Evolutionary conservation across 495 filamentous ascomycete genomes (phyloP).

Genomic region (Neurospora sp.): DNA sequence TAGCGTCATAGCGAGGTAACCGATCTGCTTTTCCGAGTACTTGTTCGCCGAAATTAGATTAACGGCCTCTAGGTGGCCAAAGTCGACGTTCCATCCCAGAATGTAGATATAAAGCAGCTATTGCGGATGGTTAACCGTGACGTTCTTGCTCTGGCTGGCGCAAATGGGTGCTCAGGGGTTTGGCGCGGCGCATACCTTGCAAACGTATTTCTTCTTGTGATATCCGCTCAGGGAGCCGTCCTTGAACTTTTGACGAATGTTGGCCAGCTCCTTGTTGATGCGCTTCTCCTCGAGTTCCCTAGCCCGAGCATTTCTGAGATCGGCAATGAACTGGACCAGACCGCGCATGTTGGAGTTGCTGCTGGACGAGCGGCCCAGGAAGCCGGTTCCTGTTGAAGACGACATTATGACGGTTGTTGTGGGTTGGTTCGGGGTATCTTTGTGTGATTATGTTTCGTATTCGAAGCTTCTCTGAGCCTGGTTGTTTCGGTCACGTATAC

Average conservation of each 20-base stretch:
- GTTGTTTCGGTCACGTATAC: not conserved
- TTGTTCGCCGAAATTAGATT: conserved; percentile 94
- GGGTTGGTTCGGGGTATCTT: not conserved
- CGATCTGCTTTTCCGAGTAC: conserved; percentile 99
- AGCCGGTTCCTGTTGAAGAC: conserved; percentile 44
- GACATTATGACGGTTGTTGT: conserved; percentile 32
- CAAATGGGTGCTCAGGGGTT: not conserved
- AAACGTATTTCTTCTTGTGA: conserved; percentile 99
- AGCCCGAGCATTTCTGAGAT: conserved; percentile 87
- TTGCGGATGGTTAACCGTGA: conserved; percentile 17
- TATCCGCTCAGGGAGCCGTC: conserved; percentile 88
- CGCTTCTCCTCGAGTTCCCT: conserved; percentile 96
- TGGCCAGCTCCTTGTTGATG: conserved; percentile 98
- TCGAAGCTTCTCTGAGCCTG: not conserved
- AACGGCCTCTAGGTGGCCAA: conserved; percentile 95
- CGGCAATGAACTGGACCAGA: conserved; percentile 96
- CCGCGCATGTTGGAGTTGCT: conserved; percentile 68
- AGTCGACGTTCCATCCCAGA: conserved; percentile 97
- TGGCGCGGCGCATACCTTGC: conserved; percentile 54
- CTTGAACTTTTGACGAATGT: conserved; percentile 87
- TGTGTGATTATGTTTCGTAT: not conserved
- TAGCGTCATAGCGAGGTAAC: conserved; percentile 92
- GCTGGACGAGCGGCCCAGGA: conserved; percentile 50
- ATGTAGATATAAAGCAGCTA: conserved; percentile 98
- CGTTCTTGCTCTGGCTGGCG: not conserved